Conservation (phyloP, 805 yeast species). For the Komagataella kurtzmanii region DNA sequence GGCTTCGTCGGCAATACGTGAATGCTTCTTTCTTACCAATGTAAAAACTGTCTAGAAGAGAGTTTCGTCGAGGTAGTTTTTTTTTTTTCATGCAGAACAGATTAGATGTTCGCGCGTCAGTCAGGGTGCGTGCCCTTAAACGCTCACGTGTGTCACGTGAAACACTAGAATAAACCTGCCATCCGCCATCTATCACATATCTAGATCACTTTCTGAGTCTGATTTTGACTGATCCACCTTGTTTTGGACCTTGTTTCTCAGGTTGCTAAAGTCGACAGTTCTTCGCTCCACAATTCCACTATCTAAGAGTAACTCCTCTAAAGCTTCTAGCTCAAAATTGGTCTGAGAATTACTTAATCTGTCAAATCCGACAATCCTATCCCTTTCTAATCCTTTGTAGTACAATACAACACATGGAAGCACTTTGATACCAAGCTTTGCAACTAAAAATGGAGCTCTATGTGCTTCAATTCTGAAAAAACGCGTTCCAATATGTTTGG, state of each 20-base stretch:
- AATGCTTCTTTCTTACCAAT: conserved; percentile 24
- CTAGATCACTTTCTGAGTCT: background rate
- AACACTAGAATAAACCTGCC: background rate
- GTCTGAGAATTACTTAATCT: conserved; percentile 9
- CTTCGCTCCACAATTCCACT: background rate
- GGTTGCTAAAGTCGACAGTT: background rate
- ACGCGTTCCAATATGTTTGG: conserved; percentile 40
- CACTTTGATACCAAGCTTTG: conserved; percentile 47
- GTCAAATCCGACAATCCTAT: conserved; percentile 58
- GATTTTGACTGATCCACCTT: background rate
- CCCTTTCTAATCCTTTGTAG: conserved; percentile 41
- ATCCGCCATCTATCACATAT: background rate
- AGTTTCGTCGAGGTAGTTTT: background rate
- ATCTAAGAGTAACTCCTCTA: background rate
- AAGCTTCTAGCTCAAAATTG: background rate
- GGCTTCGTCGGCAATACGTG: conserved; percentile 19
- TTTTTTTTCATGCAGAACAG: background rate
- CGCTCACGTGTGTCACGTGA: background rate
- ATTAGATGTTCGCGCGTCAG: background rate
- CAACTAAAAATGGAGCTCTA: conserved; percentile 59
- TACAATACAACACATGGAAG: conserved; percentile 62
- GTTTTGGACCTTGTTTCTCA: background rate
- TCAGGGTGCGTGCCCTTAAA: background rate
- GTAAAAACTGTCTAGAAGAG: background rate
- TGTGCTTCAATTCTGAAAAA: conserved; percentile 46